These are phyloP conservation scores for Podospora pseudopauciseta DNA, from an alignment of 495 filamentous ascomycete species.

Conservation along the genomic window DNA sequence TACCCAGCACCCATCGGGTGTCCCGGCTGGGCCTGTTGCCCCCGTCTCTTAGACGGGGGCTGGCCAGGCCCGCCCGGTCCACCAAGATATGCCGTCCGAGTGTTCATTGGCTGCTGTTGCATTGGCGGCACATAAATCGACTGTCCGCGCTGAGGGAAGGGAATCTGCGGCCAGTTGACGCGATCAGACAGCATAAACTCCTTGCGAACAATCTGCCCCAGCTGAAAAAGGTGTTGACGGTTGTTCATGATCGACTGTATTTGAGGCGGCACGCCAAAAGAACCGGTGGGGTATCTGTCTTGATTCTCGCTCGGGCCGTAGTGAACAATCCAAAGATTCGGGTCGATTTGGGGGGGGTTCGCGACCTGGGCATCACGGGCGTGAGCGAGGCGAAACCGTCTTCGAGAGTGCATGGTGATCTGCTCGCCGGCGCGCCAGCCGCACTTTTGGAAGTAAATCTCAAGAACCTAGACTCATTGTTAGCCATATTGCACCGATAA, in stretches of 20 bases:
- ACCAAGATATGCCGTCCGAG: conserved; percentile 50
- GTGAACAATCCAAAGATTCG: conserved; percentile 90
- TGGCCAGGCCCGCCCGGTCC: not conserved
- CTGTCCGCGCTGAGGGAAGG: conserved; percentile 55
- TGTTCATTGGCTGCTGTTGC: conserved; percentile 42
- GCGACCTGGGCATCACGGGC: conserved; percentile 43
- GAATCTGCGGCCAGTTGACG: conserved; percentile 81
- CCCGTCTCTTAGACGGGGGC: conserved; percentile 47
- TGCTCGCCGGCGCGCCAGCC: conserved; percentile 71
- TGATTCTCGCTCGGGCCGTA: conserved; percentile 70
- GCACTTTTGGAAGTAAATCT: conserved; percentile 75
- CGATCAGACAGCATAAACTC: conserved; percentile 92
- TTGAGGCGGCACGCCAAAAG: conserved; percentile 56
- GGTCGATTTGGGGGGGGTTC: conserved; percentile 63
- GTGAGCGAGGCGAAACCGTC: conserved; percentile 76
- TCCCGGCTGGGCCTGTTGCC: conserved; percentile 8
- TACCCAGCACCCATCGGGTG: conserved; percentile 20
- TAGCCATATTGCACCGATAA: conserved; percentile 6
- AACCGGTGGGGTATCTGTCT: conserved; percentile 63
- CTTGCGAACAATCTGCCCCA: conserved; percentile 80
- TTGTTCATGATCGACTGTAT: conserved; percentile 59
- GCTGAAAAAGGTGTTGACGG: conserved; percentile 65
- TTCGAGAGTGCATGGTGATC: conserved; percentile 67
- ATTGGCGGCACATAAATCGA: conserved; percentile 38
- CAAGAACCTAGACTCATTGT: conserved; percentile 50